These are phyloP conservation scores for Gloeopeniophorella convolvens DNA, from an alignment of 768 basidiomycete genomes.

Conservation along the genomic window DNA sequence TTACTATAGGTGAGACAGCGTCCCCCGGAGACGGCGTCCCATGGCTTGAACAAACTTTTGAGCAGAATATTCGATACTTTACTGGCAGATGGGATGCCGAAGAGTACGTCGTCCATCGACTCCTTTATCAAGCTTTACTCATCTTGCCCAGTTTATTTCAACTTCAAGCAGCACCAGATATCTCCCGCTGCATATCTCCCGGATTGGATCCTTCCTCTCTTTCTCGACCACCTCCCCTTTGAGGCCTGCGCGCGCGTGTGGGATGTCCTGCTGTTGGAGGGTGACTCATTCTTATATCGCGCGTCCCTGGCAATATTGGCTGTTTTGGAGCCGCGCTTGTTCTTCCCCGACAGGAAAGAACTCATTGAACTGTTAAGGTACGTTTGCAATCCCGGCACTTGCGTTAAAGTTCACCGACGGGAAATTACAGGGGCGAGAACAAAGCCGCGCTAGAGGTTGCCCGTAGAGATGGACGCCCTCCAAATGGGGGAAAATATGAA, in stretches of 20 bases:
- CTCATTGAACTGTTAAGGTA: constrained; percentile 74
- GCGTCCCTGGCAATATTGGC: constrained; percentile 77
- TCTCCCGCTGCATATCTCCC: constrained; percentile 79
- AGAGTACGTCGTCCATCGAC: constrained; percentile 46
- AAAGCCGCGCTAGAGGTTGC: constrained; percentile 81
- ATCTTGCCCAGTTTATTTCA: constrained; percentile 69
- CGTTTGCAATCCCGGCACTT: constrained; percentile 6
- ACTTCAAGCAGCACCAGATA: constrained; percentile 91
- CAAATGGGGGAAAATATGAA: constrained; percentile 74
- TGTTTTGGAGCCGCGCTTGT: constrained; percentile 77
- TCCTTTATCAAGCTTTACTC: neutral
- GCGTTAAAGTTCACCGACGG: neutral
- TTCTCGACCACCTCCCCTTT: constrained; percentile 82
- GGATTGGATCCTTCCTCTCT: constrained; percentile 77
- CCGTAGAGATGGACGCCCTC: constrained; percentile 53
- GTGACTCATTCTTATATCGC: constrained; percentile 85
- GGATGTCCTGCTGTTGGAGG: constrained; percentile 84
- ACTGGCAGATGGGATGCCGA: constrained; percentile 89
- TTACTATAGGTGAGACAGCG: constrained; percentile 65
- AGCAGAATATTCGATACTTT: constrained; percentile 85
- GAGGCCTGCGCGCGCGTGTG: constrained; percentile 86
- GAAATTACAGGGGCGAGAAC: constrained; percentile 59
- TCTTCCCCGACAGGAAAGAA: constrained; percentile 80
- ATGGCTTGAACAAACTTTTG: too few species aligned
- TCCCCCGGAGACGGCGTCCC: too few species aligned